Evolutionary conservation across 2,329 filamentous ascomycete genomes (phyloP), one percentile per base, ranked within the genome.

Genomic region (Coniochaeta prunicola): DNA sequence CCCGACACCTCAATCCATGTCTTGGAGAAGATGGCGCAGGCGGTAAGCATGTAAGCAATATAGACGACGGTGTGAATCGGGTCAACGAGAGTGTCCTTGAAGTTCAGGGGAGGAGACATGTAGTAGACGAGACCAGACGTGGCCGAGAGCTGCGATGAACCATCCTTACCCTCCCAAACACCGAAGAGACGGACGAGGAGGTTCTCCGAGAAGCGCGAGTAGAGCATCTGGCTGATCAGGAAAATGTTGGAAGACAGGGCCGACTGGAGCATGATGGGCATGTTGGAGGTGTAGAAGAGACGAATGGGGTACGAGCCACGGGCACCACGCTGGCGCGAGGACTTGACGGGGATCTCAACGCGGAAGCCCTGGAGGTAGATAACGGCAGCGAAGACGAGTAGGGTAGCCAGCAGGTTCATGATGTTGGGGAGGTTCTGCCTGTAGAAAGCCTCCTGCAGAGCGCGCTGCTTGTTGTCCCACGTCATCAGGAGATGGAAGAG

Each of bases 181-280:
- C 94, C 94, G 71, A 99, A 89, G 70, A 99, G 90, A 74, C 91
- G 91, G 77, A 99, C 94, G 60, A 99, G 86, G 63, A 99, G 88
- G 84, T 99, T 99, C 80, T 99, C 94, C 53, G 92, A 94, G 84
- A 99, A 97, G 76, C 93, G 92, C 63, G 91, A 96, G 87, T 96
- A 97, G 66, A 99, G 87, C 92, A 97, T 97, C 83, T 99, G 94
- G 74, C 90, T 94, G 80, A 99, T 92, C 65, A 99, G 82, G 87
- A 99, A 99, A 78, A 99, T 86, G 84, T 99, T 99, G 83, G 93
- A 97, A 66, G 91, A 96, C 67, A 99, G 86, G 68, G 94, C 94
- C 54, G 93, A 97, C 82, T 99, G 96, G 75, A 99, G 85, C 94
- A 99, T 99, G 80, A 99, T 99, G 73, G 94, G 94, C 96, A 99